A percentile compares a stretch with the other conserved stretches of the same genome.
Evolutionary conservation across 257 asterid species (phyloP).

Genomic region (Linderniella brevidens): DNA sequence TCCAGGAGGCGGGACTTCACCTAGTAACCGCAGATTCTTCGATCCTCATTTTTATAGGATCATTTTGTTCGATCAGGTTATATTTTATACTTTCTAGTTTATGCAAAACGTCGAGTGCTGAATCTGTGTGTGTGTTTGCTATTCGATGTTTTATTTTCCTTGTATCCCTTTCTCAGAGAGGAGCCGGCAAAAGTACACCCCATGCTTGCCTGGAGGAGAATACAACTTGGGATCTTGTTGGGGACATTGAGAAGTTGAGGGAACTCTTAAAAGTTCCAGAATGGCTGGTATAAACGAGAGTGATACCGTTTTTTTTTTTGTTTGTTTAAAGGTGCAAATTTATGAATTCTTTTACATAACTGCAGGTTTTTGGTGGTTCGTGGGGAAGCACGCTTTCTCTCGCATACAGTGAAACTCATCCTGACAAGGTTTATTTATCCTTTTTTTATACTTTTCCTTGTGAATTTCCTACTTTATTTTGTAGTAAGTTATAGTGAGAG

Average conservation of each 20-base stretch:
- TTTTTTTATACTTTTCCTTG: constrained; percentile 7
- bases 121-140: not conserved
- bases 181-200: constrained; percentile 89
- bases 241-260: constrained; percentile 81
- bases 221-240: constrained; percentile 81
- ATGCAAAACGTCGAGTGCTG: constrained; percentile 7
- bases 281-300: constrained; percentile 55
- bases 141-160: constrained; percentile 7
- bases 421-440: constrained; percentile 54
- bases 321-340: constrained; percentile 8
- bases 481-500: constrained; percentile 2
- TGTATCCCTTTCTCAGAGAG: constrained; percentile 57
- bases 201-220: constrained; percentile 89
- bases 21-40: constrained; percentile 73
- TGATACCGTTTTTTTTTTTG: not conserved
- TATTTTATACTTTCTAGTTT: constrained; percentile 9
- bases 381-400: constrained; percentile 99
- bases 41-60: constrained; percentile 76
- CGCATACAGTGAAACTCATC: constrained; percentile 77
- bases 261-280: constrained; percentile 66
- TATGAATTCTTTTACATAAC: constrained; percentile 6
- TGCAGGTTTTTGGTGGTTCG: constrained; percentile 96
- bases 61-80: constrained; percentile 84
- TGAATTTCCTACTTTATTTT: constrained; percentile 4
- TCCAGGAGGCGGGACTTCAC: constrained; percentile 97